phyloP scores from a whole-genome alignment of 2,329 filamentous ascomycete genomes.

The Pseudogymnoascus sp. region DNA sequence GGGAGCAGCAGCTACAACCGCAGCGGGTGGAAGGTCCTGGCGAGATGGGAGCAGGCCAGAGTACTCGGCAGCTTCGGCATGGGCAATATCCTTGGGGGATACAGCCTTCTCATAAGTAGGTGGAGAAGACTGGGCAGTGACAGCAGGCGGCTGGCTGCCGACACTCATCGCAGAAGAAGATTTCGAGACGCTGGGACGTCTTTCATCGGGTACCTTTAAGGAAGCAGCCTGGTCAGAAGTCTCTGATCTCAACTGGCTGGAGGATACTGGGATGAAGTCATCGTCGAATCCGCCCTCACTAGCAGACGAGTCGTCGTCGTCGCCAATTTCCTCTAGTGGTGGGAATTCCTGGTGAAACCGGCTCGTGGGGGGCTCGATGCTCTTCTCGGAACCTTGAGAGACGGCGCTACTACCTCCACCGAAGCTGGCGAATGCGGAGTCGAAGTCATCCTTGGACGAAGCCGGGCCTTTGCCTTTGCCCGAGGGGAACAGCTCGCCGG shows the following conservation, averaged over 20 bases:
- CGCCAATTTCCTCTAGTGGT: conserved; percentile 78
- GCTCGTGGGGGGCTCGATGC: conserved; percentile 28
- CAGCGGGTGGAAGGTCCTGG: conserved; percentile 36
- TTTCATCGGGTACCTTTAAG: neutral
- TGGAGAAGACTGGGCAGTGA: conserved; percentile 49
- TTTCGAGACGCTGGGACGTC: neutral
- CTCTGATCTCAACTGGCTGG: conserved; percentile 22
- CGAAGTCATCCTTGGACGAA: conserved; percentile 67
- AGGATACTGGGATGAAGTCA: conserved; percentile 64
- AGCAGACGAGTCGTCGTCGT: conserved; percentile 54
- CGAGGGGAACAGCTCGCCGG: conserved; percentile 40
- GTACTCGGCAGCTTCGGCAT: conserved; percentile 42
- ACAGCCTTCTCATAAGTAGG: conserved; percentile 43
- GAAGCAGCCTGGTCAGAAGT: conserved; percentile 19
- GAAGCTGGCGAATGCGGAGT: conserved; percentile 76
- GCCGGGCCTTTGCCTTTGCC: conserved; percentile 11
- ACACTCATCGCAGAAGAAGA: conserved; percentile 9
- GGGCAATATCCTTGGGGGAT: conserved; percentile 32
- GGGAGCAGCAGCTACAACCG: conserved; percentile 14
- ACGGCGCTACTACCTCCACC: conserved; percentile 34
- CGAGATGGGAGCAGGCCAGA: conserved; percentile 46
- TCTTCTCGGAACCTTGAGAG: conserved; percentile 42
- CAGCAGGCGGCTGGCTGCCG: conserved; percentile 37
- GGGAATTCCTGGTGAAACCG: conserved; percentile 75
- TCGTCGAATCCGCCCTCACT: conserved; percentile 83